Percentiles rank a stretch among this genome's conserved stretches.
Evolutionary conservation across 176 grass and related monocot genomes (phyloP).

Genomic region (Oryza punctata): DNA sequence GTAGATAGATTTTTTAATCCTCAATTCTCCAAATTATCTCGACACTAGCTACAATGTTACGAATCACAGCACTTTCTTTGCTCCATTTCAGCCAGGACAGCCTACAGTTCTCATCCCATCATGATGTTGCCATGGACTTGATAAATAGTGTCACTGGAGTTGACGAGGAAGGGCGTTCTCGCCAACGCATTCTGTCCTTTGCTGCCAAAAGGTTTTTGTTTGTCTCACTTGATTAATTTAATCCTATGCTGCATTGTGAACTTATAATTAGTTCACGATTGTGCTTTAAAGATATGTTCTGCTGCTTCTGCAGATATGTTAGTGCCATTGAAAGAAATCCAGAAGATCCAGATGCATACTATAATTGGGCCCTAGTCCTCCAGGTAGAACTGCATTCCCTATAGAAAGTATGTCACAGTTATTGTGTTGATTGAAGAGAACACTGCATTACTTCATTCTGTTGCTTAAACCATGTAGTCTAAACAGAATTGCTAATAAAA

Average conservation of each 20-base stretch:
- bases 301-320: constrained; percentile 67
- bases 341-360: constrained; percentile 81
- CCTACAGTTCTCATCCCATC: constrained; percentile 48
- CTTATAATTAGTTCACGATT: constrained; percentile 21
- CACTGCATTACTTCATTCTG: background rate
- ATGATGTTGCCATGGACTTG: constrained; percentile 83
- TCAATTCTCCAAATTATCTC: background rate
- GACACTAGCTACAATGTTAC: background rate
- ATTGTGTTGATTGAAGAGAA: background rate
- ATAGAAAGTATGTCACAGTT: background rate
- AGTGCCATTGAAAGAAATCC: constrained; percentile 83
- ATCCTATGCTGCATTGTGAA: background rate
- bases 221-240: background rate
- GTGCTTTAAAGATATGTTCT: constrained; percentile 20
- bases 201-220: constrained; percentile 74
- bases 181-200: constrained; percentile 78
- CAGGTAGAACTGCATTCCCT: constrained; percentile 48
- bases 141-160: constrained; percentile 79
- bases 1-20: background rate
- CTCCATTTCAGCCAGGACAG: constrained; percentile 47
- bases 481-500: background rate
- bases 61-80: background rate
- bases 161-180: constrained; percentile 79
- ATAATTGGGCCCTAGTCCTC: constrained; percentile 85
- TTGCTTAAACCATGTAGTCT: constrained; percentile 9